Percentiles rank a stretch among this genome's conserved stretches.
Evolutionary conservation across 2,329 filamentous ascomycete species (phyloP).

Genomic region (Periconia sp.): DNA sequence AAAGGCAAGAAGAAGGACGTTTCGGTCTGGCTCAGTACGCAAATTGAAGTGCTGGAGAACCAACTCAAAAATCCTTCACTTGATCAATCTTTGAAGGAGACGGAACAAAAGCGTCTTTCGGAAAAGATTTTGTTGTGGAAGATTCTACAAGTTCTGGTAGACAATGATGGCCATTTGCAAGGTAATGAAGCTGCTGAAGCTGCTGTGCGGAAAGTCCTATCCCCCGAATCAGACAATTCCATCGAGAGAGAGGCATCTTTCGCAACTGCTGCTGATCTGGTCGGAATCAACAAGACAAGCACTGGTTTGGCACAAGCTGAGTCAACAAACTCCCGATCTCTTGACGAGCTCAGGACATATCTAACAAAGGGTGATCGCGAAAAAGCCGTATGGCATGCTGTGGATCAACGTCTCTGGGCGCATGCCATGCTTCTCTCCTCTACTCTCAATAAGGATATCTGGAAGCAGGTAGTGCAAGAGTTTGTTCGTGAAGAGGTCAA

Average conservation of each 20-base stretch:
- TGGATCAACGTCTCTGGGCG: conserved; percentile 92
- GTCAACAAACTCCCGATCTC: conserved; percentile 66
- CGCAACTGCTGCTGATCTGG: conserved; percentile 40
- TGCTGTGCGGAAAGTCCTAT: conserved; percentile 73
- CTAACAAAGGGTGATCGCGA: conserved; percentile 82
- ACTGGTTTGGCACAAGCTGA: conserved; percentile 54
- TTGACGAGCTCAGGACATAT: conserved; percentile 72
- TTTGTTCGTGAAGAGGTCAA: conserved; percentile 96
- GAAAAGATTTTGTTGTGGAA: conserved; percentile 89
- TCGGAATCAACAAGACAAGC: conserved; percentile 35
- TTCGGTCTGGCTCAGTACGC: conserved; percentile 73
- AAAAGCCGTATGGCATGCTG: conserved; percentile 89
- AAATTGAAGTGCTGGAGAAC: conserved; percentile 73
- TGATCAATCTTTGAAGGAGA: conserved; percentile 54
- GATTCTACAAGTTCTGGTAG: conserved; percentile 76
- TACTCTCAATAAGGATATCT: conserved; percentile 71
- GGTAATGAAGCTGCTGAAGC: conserved; percentile 71
- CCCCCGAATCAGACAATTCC: conserved; percentile 53
- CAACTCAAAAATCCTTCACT: conserved; percentile 48
- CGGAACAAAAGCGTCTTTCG: conserved; percentile 69
- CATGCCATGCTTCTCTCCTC: conserved; percentile 92
- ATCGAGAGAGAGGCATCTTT: conserved; percentile 26
- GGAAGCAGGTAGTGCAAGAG: conserved; percentile 92
- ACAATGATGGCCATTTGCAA: conserved; percentile 82
- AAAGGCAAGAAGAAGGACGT: conserved; percentile 97